These are phyloP conservation scores for Colletotrichum costaricense DNA, from an alignment of 2,329 filamentous ascomycete genomes.

Conservation along the genomic window DNA sequence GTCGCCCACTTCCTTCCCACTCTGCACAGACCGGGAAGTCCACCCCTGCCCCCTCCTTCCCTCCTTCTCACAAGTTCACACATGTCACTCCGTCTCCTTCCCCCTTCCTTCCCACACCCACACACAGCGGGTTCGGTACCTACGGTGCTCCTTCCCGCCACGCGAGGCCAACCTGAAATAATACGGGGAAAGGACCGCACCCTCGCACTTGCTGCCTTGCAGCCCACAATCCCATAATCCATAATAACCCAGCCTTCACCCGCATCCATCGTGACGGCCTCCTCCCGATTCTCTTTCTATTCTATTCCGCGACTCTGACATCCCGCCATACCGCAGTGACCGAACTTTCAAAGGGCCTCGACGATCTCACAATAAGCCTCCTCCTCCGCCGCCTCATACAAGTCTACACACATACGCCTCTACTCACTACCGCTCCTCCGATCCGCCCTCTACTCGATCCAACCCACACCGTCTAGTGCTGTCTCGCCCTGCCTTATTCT, in stretches of 20 bases:
- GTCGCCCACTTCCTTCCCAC: not conserved
- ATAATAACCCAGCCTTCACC: slow-evolving; percentile 34
- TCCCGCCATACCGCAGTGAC: slow-evolving; percentile 8
- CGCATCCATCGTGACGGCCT: slow-evolving; percentile 25
- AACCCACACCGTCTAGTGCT: slow-evolving; percentile 26
- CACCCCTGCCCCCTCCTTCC: not conserved
- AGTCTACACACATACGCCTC: not conserved
- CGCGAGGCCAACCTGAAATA: slow-evolving; percentile 27
- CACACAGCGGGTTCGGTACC: slow-evolving; percentile 12
- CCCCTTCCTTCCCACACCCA: slow-evolving; percentile 10
- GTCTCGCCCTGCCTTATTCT: slow-evolving; percentile 26
- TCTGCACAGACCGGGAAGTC: slow-evolving; percentile 12
- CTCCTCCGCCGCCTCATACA: not conserved
- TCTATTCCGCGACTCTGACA: not conserved
- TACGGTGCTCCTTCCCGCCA: slow-evolving; percentile 22
- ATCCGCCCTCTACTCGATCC: slow-evolving; percentile 15
- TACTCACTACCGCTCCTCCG: not conserved
- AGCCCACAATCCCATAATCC: slow-evolving; percentile 26
- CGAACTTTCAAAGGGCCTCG: not conserved
- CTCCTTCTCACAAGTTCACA: not conserved
- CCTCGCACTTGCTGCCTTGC: slow-evolving; percentile 15
- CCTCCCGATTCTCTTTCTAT: slow-evolving; percentile 1
- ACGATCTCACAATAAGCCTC: not conserved
- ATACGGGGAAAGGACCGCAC: slow-evolving; percentile 24
- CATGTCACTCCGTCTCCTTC: slow-evolving; percentile 3